Base-by-base conservation (phyloP, 2,329 filamentous ascomycete species). In the Calonectria montana region DNA sequence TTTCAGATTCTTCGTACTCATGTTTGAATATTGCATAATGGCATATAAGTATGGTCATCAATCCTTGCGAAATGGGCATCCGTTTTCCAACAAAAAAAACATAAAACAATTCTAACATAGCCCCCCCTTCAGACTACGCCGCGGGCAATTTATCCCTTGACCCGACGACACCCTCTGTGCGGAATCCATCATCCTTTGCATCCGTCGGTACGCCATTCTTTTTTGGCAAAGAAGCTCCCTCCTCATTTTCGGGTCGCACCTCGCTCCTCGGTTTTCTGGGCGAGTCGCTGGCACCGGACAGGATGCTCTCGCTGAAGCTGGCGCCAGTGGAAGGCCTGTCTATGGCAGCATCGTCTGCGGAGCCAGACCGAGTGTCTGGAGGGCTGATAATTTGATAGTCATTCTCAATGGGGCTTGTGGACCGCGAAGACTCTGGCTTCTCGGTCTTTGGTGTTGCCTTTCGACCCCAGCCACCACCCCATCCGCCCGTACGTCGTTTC, bases 401-500 rank as follows among this genome's bases (percentile, higher is more conserved):
- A 69, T 76, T 84, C 8, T 83, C 80, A 29, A 86, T 84, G 29
- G 83, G 82, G 48, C 81, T 82, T 16, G 81, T 80, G 6, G 85
- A 82, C 2, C 78, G 78, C 4, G 82, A 80, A 1, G 80, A 78
- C 31, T 82, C 83, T 10, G 81, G 79, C 18, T 81, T 83, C 43
- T 79, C 79, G 21, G 79, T 79, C 78, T 81, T 82, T 39, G 69
- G 37, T 15, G 69, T 76, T 69, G 81, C 80, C 75, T 81, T 82
- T 45, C 83, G 69, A 61, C 84, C 83, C 82, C 85, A 86, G 55
- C 82, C 82, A 27, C 79, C 81, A 27, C 82, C 87, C 79, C 87
- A 85, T 57, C 83, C 87, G n/a, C 82, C 85, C 4, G 80, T 80
- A 79, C 92, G 94, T 74, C 92, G 88, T 85, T 96, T 96, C 84